Percentiles rank a stretch among this genome's conserved stretches.
phyloP scores from a whole-genome alignment of 306 rosid species.

The Hippophae gyantsensis region DNA sequence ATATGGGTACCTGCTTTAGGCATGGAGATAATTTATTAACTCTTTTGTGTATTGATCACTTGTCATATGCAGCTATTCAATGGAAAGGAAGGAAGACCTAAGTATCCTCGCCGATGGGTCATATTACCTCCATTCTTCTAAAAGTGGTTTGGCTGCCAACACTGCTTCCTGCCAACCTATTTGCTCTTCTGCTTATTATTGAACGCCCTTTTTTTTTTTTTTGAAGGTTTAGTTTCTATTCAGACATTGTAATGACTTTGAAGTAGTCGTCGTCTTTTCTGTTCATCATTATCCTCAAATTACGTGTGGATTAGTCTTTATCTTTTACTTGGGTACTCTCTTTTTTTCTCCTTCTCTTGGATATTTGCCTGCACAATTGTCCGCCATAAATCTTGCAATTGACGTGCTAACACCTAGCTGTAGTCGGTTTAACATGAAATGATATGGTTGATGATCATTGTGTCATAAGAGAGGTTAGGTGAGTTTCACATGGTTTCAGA shows the following conservation, averaged over 20 bases:
- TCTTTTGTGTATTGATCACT: neutral
- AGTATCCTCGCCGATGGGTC: slow-evolving; percentile 93
- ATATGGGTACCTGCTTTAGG: neutral
- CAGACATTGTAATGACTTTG: slow-evolving; percentile 5
- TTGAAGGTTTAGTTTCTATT: neutral
- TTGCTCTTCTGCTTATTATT: neutral
- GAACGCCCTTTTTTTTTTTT: neutral
- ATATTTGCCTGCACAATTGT: too few relatives aligned
- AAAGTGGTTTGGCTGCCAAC: slow-evolving; percentile 11
- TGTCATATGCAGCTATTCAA: slow-evolving; percentile 64
- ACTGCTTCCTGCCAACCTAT: neutral
- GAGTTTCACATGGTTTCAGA: too few relatives aligned
- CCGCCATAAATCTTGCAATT: too few relatives aligned
- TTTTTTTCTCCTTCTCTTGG: too few relatives aligned
- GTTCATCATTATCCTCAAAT: neutral
- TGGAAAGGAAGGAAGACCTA: slow-evolving; percentile 85
- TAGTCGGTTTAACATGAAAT: too few relatives aligned
- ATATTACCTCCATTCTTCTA: slow-evolving; percentile 88
- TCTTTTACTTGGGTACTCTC: neutral
- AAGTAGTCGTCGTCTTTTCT: neutral
- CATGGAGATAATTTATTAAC: neutral
- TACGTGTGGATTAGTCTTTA: neutral
- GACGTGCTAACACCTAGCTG: too few relatives aligned
- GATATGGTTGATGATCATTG: too few relatives aligned
- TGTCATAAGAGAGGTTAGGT: too few relatives aligned